Evolutionary conservation across 75 land plant species (phyloP).

Genomic region (Picea sitchensis): DNA sequence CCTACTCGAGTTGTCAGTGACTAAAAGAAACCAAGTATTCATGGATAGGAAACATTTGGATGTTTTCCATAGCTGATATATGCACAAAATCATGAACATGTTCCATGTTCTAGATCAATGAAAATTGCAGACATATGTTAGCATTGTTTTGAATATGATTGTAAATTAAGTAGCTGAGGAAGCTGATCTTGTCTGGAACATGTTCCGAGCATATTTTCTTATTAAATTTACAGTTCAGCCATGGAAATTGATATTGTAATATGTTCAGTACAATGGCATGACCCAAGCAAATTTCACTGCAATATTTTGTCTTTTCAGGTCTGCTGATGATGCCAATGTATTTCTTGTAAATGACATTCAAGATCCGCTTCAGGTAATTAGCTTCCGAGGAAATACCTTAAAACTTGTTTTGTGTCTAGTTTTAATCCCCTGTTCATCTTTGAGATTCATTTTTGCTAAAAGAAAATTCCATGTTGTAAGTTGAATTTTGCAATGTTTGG

Average conservation of each 20-base stretch:
- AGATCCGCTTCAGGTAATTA: conserved; percentile 88
- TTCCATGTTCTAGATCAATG: background rate
- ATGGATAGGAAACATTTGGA: background rate
- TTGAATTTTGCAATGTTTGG: conserved; percentile 2
- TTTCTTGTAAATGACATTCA: conserved; percentile 92
- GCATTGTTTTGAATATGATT: background rate
- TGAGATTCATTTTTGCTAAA: background rate
- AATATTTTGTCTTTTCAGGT: conserved; percentile 45
- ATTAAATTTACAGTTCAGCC: background rate
- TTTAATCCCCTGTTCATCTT: background rate
- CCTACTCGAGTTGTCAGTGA: too few relatives aligned
- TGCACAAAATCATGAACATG: background rate
- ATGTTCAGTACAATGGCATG: background rate
- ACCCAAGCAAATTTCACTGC: background rate
- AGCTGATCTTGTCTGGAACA: background rate
- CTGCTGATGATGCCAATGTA: conserved; percentile 91
- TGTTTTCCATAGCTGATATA: background rate
- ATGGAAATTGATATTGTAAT: background rate
- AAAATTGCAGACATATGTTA: background rate
- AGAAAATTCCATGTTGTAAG: background rate
- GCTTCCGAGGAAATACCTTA: background rate
- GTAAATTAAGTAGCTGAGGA: background rate
- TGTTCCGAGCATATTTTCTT: background rate
- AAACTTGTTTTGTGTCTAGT: conserved; percentile 3
- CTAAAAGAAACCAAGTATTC: background rate